Evolutionary conservation across 176 grass and related monocot genomes (phyloP), one percentile per base, ranked within the genome.

Genomic region (Bothriochloa decipiens): DNA sequence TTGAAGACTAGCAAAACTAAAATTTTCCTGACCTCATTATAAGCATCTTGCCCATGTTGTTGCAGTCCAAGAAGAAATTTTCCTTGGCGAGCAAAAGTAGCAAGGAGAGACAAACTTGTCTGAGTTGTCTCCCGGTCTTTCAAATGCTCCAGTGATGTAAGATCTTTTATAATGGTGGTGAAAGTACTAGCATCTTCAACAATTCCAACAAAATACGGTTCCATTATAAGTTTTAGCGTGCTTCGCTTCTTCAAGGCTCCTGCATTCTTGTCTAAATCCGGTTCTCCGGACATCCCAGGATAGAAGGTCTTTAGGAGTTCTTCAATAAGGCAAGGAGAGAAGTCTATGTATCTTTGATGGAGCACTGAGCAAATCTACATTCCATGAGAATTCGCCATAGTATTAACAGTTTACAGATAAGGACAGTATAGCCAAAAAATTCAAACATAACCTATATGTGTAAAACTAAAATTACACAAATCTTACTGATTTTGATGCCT

Each of bases 341-440:
- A 99, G 62, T 99, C 96, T 77, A 86, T 99, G 86, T 99, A 99
- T 92, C 96, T 92, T 89, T 99, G 93, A 93, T 99, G 96, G 81
- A 99, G 91, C 63, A 99, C 70, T 7, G 96, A 94, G 86, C 96
- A 99, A 79, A 99, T 89, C 93, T 99, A 84, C 88, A 90, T 78
- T 63, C n/a, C 17, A 88, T 82, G 29, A 29, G 65, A 57, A 52
- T 64, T 50, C 50, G 23, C 29, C 57, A 23, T 17, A 39, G 37
- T 43, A 65, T 65, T 35, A 57, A 47, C 41, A 41, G 29, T 73
- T 45, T 32, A 17, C 12, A 70, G 26, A 33, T 69, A 23, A 33
- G 17, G 17, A 86, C 67, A 80, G 85, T 87, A 81, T 68, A 85
- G 17, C 20, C 49, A 61, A 53, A 58, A 57, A 78, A 69, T 35